Evolutionary conservation across 176 grass and related monocot species (phyloP).

Genomic region (Cenchrus americanus): DNA sequence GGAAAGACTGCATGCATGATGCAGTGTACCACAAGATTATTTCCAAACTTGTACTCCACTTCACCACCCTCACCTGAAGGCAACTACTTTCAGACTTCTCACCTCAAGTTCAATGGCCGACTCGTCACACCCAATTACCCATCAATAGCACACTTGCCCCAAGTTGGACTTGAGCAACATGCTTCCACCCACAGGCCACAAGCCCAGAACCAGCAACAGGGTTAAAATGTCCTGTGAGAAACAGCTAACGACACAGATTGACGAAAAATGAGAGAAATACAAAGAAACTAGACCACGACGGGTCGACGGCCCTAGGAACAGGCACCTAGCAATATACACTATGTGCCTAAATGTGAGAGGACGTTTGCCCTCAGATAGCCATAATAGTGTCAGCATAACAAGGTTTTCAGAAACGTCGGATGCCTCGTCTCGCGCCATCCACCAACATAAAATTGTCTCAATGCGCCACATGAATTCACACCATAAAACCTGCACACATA

Average conservation of each 20-base stretch:
- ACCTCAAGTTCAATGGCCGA: constrained; percentile 27
- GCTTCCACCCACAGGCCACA: constrained; percentile 27
- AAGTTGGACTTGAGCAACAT: constrained; percentile 13
- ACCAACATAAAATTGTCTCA: constrained; percentile 29
- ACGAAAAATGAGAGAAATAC: neutral
- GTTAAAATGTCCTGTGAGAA: constrained; percentile 60
- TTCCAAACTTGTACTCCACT: constrained; percentile 22
- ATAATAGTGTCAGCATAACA: constrained; percentile 46
- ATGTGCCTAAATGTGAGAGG: constrained; percentile 24
- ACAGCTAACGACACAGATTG: constrained; percentile 20
- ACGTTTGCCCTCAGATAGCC: constrained; percentile 36
- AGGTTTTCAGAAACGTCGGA: constrained; percentile 36
- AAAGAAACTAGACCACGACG: constrained; percentile 19
- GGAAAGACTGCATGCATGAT: constrained; percentile 28
- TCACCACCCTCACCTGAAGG: neutral
- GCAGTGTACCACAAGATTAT: constrained; percentile 44
- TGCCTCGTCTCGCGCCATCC: constrained; percentile 36
- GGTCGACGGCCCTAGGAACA: constrained; percentile 21
- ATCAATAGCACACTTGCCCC: constrained; percentile 5
- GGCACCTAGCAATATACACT: constrained; percentile 60
- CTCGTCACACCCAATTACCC: constrained; percentile 17
- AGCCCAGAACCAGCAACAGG: constrained; percentile 46
- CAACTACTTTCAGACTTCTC: constrained; percentile 4
- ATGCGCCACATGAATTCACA: constrained; percentile 22
- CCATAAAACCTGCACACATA: constrained; percentile 46